Evolutionary conservation across 192 early-diverging fungal genomes (phyloP).

Genomic region (Dimargaris cristalligena): DNA sequence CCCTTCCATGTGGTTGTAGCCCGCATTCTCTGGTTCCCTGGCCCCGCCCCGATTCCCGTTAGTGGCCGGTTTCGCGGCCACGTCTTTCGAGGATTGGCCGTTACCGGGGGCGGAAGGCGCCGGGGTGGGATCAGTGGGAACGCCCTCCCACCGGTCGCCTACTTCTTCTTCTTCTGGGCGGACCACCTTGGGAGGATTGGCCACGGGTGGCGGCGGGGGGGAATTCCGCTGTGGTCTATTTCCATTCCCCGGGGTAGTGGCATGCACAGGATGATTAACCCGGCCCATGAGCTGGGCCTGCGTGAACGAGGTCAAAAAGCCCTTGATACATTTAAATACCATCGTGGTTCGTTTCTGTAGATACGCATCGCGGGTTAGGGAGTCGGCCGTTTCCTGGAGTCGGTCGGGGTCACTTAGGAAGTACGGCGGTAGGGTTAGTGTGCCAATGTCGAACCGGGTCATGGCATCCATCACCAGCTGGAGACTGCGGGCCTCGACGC

Average conservation of each 20-base stretch:
- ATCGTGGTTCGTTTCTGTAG: constrained; percentile 28
- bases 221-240: too few relatives aligned
- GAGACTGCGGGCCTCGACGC: constrained; percentile 5
- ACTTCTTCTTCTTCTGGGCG: too few relatives aligned
- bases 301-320: constrained; percentile 21
- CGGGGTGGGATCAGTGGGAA: not conserved
- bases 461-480: constrained; percentile 7
- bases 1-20: not conserved
- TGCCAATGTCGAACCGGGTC: constrained; percentile 12
- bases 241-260: too few relatives aligned
- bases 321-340: constrained; percentile 32
- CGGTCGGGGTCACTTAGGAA: constrained; percentile 15
- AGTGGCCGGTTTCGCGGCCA: too few relatives aligned
- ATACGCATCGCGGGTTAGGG: constrained; percentile 20
- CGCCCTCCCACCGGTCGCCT: not conserved
- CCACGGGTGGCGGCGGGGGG: too few relatives aligned
- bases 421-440: constrained; percentile 13
- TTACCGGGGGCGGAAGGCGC: too few relatives aligned
- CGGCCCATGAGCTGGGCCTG: not conserved
- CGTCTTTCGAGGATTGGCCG: not conserved
- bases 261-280: too few relatives aligned
- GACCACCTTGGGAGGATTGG: too few relatives aligned
- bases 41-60: not conserved
- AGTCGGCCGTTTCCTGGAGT: constrained; percentile 10
- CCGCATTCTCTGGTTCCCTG: too few relatives aligned